phyloP scores from a whole-genome alignment of 2,329 filamentous ascomycete genomes.

The Calonectria hawksworthii region DNA sequence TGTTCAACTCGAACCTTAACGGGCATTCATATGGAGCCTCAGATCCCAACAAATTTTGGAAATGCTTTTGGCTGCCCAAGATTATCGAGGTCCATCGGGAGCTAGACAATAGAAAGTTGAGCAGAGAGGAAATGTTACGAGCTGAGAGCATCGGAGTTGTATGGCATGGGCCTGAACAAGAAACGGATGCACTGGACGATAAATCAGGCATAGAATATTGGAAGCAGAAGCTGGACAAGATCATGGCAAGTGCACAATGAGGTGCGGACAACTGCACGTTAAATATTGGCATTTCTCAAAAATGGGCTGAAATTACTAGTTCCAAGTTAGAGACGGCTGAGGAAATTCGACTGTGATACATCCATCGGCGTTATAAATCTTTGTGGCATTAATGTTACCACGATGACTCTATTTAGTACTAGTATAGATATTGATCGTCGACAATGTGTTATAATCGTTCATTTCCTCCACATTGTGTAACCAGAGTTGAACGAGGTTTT shows the following conservation, averaged over 20 bases:
- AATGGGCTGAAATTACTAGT: not conserved
- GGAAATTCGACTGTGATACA: slow-evolving; percentile 73
- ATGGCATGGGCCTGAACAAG: not conserved
- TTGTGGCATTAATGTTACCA: no score
- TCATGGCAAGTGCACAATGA: not conserved
- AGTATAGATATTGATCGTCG: slow-evolving; percentile 64
- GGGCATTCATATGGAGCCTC: not conserved
- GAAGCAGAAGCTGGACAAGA: not conserved
- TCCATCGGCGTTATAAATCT: slow-evolving; percentile 67
- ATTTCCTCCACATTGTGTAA: not conserved
- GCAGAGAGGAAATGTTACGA: not conserved
- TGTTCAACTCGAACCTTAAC: not conserved
- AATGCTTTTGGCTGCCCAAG: not conserved
- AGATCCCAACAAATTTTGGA: not conserved
- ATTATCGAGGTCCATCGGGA: not conserved
- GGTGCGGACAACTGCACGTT: no score
- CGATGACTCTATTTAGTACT: slow-evolving; percentile 68
- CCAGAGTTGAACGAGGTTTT: slow-evolving; percentile 2
- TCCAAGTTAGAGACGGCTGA: slow-evolving; percentile 59
- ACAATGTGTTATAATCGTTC: slow-evolving; percentile 9
- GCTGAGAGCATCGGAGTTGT: not conserved
- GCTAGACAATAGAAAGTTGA: not conserved
- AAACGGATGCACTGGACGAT: no score
- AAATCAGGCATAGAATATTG: not conserved
- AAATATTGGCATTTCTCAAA: no score